Evolutionary conservation across 129 eudicot species (phyloP).

Genomic region (Solidago caesia): DNA sequence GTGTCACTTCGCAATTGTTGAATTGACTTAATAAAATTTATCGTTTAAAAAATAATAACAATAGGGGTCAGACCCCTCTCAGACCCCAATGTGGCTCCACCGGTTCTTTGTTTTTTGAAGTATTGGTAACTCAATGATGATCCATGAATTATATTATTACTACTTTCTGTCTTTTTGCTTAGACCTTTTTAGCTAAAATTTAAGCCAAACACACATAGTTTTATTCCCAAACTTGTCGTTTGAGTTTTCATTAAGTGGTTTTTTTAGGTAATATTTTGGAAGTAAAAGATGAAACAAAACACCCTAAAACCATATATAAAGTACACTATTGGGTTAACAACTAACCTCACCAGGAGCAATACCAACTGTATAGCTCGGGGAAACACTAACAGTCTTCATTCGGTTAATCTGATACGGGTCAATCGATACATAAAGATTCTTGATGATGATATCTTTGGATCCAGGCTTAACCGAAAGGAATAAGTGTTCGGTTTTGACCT

Average conservation of each 20-base stretch:
- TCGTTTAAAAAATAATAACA: no score
- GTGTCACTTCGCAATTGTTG: no score
- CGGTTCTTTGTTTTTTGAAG: no score
- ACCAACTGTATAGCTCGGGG: conserved; percentile 36
- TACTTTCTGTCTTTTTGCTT: not conserved
- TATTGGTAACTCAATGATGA: no score
- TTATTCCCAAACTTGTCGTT: not conserved
- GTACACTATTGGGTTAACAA: not conserved
- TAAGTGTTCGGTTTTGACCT: conserved; percentile 40
- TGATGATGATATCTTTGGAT: conserved; percentile 47
- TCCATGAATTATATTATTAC: no score
- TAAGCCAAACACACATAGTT: not conserved
- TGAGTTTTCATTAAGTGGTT: not conserved
- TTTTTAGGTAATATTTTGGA: not conserved
- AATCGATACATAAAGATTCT: conserved; percentile 63
- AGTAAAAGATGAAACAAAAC: not conserved
- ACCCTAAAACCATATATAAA: conserved; percentile 1
- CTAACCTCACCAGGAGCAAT: conserved; percentile 58
- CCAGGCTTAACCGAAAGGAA: conserved; percentile 33
- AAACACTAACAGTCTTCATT: conserved; percentile 63
- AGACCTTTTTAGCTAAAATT: not conserved
- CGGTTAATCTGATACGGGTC: conserved; percentile 82
- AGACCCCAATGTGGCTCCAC: no score
- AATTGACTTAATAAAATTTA: no score
- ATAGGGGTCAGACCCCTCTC: no score